Conservation (phyloP, 192 early-diverging fungal species). For the Funneliformis mosseae region DNA sequence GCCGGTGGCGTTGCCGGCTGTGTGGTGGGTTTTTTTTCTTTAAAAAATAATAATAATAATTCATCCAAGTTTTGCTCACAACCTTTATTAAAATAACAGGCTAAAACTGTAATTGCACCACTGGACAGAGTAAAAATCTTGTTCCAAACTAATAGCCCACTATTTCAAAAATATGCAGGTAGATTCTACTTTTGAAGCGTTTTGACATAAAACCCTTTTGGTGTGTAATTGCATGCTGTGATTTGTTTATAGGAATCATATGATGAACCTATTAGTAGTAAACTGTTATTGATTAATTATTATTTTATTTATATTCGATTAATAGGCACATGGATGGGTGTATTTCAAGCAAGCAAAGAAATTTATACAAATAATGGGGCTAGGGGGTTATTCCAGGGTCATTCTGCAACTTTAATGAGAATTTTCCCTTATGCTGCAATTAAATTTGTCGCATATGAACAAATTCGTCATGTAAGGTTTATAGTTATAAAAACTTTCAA, state of each 20-base stretch:
- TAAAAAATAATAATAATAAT: not conserved
- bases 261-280: not conserved
- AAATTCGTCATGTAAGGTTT: conserved; percentile 63
- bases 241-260: not conserved
- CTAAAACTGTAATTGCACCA: conserved; percentile 78
- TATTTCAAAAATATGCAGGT: conserved; percentile 70
- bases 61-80: not conserved
- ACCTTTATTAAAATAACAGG: conserved; percentile 43
- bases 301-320: not conserved
- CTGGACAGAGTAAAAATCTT: conserved; percentile 86
- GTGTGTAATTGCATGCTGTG: conserved; percentile 1
- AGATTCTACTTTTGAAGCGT: conserved; percentile 25
- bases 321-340: conserved; percentile 75
- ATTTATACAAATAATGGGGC: conserved; percentile 75
- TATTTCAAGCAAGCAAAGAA: conserved; percentile 75
- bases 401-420: conserved; percentile 88
- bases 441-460: conserved; percentile 97
- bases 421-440: conserved; percentile 98
- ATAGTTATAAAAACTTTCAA: not conserved
- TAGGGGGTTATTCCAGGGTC: conserved; percentile 89
- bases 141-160: conserved; percentile 77
- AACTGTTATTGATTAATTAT: conserved; percentile 24
- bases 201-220: not conserved
- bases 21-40: conserved; percentile 36
- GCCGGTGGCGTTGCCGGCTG: conserved; percentile 52